phyloP scores from a whole-genome alignment of 2,329 filamentous ascomycete genomes.

The Epichloe coenophiala region DNA sequence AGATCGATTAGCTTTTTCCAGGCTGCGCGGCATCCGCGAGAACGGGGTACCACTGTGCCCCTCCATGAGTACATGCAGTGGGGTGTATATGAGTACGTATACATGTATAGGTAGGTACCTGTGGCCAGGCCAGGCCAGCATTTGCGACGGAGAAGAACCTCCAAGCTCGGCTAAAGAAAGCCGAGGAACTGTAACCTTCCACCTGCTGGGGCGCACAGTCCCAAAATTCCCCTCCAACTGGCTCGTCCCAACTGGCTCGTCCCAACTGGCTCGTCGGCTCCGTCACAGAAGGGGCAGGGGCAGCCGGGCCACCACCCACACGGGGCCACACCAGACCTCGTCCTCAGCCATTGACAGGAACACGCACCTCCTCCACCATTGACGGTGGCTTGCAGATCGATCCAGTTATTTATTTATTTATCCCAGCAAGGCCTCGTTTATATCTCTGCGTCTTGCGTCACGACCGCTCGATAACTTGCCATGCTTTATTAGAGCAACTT shows the following conservation, averaged over 20 bases:
- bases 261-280: background rate
- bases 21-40: background rate
- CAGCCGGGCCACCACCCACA: background rate
- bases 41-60: no score
- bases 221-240: background rate
- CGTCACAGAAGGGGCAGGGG: background rate
- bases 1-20: background rate
- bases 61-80: no score
- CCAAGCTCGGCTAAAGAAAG: no score
- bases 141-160: no score
- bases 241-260: background rate
- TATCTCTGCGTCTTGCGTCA: background rate
- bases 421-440: background rate
- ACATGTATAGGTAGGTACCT: no score
- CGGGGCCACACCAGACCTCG: background rate
- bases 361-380: background rate
- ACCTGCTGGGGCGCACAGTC: no score
- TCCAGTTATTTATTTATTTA: slow-evolving; percentile 3
- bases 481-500: background rate
- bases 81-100: no score
- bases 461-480: background rate
- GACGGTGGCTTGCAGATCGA: slow-evolving; percentile 4
- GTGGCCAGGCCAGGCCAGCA: no score
- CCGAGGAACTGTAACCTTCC: no score
- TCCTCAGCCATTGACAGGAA: background rate